phyloP scores from a whole-genome alignment of 2,329 filamentous ascomycete genomes.

The Cordyceps farinosa region DNA sequence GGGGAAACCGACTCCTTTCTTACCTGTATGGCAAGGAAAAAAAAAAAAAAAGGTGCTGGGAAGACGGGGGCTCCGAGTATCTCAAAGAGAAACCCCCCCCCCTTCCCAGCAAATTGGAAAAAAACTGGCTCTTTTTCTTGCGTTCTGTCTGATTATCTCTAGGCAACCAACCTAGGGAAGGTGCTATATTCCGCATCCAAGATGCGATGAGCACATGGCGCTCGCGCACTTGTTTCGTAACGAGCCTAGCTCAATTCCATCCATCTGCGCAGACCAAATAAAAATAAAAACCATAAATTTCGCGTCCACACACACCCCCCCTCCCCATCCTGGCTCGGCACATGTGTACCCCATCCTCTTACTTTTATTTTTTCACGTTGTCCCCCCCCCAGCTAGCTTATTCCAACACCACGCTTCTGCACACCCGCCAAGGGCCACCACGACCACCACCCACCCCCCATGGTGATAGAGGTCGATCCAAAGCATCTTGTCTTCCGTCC shows the following conservation, averaged over 20 bases:
- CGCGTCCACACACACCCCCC: not conserved
- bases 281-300: not conserved
- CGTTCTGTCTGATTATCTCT: too few relatives aligned
- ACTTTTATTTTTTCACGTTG: not conserved
- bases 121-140: too few relatives aligned
- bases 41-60: too few relatives aligned
- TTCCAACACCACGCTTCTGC: not conserved
- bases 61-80: too few relatives aligned
- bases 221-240: not conserved
- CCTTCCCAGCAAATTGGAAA: too few relatives aligned
- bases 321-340: not conserved
- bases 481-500: slow-evolving; percentile 16
- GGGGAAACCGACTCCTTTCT: too few relatives aligned
- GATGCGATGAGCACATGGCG: not conserved
- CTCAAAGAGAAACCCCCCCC: too few relatives aligned
- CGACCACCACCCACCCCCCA: not conserved
- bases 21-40: too few relatives aligned
- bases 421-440: not conserved
- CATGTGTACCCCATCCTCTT: not conserved
- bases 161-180: too few relatives aligned
- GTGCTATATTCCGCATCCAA: too few relatives aligned
- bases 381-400: not conserved
- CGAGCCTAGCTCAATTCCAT: not conserved
- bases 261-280: not conserved
- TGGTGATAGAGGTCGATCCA: slow-evolving; percentile 2